Evolutionary conservation across 2,329 filamentous ascomycete species (phyloP).

Genomic region (Corynespora cassiicola): DNA sequence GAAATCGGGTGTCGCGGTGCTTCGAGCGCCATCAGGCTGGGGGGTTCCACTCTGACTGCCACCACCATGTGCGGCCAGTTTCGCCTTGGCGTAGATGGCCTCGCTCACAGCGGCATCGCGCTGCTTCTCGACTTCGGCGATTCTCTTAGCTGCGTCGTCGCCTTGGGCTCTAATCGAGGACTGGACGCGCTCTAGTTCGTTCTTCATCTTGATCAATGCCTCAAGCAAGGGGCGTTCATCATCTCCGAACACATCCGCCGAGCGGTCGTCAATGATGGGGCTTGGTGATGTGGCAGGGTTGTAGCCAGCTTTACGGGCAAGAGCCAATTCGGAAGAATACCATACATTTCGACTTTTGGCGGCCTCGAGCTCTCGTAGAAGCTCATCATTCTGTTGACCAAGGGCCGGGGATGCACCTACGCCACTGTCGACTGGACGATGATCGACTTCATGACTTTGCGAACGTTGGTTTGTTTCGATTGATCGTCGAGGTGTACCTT

Average conservation of each 20-base stretch:
- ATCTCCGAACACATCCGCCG: conserved; percentile 82
- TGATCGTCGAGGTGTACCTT: conserved; percentile 37
- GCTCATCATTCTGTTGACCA: conserved; percentile 71
- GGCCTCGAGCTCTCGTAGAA: conserved; percentile 86
- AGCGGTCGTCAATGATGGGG: conserved; percentile 77
- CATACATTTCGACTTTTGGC: conserved; percentile 89
- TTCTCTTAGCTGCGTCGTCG: conserved; percentile 81
- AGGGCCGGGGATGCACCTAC: conserved; percentile 65
- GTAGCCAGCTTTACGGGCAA: conserved; percentile 91
- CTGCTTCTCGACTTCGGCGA: conserved; percentile 94
- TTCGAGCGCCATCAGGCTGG: conserved; percentile 62
- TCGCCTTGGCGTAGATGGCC: conserved; percentile 93
- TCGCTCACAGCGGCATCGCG: conserved; percentile 93
- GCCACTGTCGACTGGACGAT: conserved; percentile 64
- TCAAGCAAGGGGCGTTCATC: conserved; percentile 93
- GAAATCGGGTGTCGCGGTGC: conserved; percentile 64
- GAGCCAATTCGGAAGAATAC: conserved; percentile 93
- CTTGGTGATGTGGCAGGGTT: conserved; percentile 72
- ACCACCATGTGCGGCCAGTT: conserved; percentile 78
- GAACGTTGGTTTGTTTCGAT: conserved; percentile 37
- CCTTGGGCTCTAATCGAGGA: conserved; percentile 88
- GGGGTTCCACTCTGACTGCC: conserved; percentile 68
- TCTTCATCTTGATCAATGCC: conserved; percentile 88
- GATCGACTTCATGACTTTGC: conserved; percentile 38
- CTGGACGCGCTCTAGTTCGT: conserved; percentile 89